Conservation (phyloP, 768 basidiomycete species). For the Podaxis mareebaensis region DNA sequence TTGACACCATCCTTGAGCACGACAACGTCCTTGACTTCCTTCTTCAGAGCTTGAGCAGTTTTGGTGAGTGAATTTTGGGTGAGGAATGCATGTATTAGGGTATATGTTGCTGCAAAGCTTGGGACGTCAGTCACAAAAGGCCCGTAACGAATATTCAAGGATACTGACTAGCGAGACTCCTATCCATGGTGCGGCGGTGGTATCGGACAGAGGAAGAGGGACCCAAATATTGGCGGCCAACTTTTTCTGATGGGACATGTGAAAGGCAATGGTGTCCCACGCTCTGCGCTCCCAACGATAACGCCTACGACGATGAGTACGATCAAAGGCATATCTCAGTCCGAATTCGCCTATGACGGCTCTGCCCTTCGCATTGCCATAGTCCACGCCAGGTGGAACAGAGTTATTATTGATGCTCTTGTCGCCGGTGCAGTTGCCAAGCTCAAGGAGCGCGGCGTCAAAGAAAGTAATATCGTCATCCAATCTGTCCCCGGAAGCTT, state of each 20-base stretch:
- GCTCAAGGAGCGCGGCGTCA: slow-evolving; percentile 84
- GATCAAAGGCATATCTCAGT: slow-evolving; percentile 77
- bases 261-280: slow-evolving; percentile 34
- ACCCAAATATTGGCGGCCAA: slow-evolving; percentile 10
- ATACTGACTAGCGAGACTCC: slow-evolving; percentile 51
- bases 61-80: slow-evolving; percentile 63
- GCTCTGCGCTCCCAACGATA: slow-evolving; percentile 15
- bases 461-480: slow-evolving; percentile 85
- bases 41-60: slow-evolving; percentile 73
- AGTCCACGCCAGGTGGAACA: slow-evolving; percentile 97
- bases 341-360: slow-evolving; percentile 71
- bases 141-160: neutral
- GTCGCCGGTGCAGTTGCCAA: slow-evolving; percentile 77
- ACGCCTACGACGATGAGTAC: slow-evolving; percentile 40
- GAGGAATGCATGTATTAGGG: slow-evolving; percentile 75
- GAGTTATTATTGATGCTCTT: slow-evolving; percentile 80
- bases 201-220: slow-evolving; percentile 9
- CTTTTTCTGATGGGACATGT: slow-evolving; percentile 23
- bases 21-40: slow-evolving; percentile 64
- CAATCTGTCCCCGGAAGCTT: slow-evolving; percentile 94
- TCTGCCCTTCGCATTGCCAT: slow-evolving; percentile 83
- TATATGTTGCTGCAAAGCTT: slow-evolving; percentile 61
- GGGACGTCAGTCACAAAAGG: slow-evolving; percentile 13
- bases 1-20: slow-evolving; percentile 56
- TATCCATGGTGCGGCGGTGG: slow-evolving; percentile 41